Conservation (phyloP, 805 yeast species). For the Ogataea naganishii region DNA sequence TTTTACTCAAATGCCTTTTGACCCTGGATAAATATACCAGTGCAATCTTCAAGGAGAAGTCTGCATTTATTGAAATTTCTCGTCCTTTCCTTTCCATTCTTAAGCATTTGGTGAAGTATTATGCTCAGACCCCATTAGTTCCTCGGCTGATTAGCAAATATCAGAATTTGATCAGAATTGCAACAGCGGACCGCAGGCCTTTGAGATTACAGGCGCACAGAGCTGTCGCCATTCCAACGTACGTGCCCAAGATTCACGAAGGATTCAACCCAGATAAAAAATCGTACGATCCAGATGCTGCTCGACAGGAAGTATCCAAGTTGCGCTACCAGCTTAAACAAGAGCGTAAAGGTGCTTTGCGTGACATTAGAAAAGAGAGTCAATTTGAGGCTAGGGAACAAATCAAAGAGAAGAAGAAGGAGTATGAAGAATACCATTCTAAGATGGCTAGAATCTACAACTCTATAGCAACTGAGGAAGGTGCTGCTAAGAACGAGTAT, state of each 20-base stretch:
- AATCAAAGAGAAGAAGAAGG: slow-evolving; percentile 66
- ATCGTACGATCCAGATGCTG: slow-evolving; percentile 76
- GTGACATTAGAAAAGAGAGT: slow-evolving; percentile 85
- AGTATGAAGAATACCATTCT: slow-evolving; percentile 72
- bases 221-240: slow-evolving; percentile 75
- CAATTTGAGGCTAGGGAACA: slow-evolving; percentile 82
- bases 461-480: slow-evolving; percentile 87
- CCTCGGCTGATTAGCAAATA: slow-evolving; percentile 33
- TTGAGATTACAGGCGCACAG: slow-evolving; percentile 75
- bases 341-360: slow-evolving; percentile 80
- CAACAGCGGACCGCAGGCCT: slow-evolving; percentile 50
- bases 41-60: slow-evolving; percentile 50
- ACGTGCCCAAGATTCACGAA: slow-evolving; percentile 89
- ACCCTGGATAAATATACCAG: slow-evolving; percentile 23
- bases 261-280: slow-evolving; percentile 94
- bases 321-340: slow-evolving; percentile 80
- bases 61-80: slow-evolving; percentile 53
- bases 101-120: slow-evolving; percentile 26
- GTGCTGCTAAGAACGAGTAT: slow-evolving; percentile 88
- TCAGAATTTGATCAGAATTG: slow-evolving; percentile 38
- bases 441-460: slow-evolving; percentile 85
- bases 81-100: slow-evolving; percentile 37
- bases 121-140: slow-evolving; percentile 26
- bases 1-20: slow-evolving; percentile 26
- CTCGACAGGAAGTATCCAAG: slow-evolving; percentile 76